A percentile compares a stretch with the other conserved stretches of the same genome.
These are phyloP conservation scores for Yueomyces sinensis DNA, from an alignment of 805 yeast species.

Conservation along the genomic window DNA sequence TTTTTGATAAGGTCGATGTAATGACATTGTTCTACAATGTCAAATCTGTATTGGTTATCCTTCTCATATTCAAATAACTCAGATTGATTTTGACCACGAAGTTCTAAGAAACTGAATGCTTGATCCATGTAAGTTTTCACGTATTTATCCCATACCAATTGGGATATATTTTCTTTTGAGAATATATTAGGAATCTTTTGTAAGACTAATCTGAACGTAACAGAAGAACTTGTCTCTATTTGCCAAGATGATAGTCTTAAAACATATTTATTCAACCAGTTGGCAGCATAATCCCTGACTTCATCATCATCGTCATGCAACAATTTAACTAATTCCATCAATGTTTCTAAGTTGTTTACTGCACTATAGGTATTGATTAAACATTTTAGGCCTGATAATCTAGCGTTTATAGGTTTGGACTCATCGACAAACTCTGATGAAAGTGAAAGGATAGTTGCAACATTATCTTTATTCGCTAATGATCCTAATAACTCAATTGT, in stretches of 20 bases:
- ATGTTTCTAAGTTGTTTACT: slow-evolving; percentile 3
- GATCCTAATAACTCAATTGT: slow-evolving; percentile 42
- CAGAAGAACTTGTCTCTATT: slow-evolving; percentile 20
- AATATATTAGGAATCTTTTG: slow-evolving; percentile 3
- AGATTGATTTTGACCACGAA: too few species aligned
- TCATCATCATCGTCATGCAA: slow-evolving; percentile 58
- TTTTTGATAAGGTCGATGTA: slow-evolving; percentile 11
- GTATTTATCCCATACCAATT: not conserved
- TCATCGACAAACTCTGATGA: slow-evolving; percentile 8
- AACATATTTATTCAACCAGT: slow-evolving; percentile 24
- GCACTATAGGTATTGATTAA: slow-evolving; percentile 6
- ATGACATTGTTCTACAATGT: slow-evolving; percentile 21
- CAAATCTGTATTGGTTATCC: slow-evolving; percentile 51
- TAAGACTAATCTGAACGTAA: slow-evolving; percentile 18
- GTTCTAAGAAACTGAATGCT: not conserved
- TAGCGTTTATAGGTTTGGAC: slow-evolving; percentile 11
- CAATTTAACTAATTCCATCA: slow-evolving; percentile 23
- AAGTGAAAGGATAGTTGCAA: slow-evolving; percentile 4
- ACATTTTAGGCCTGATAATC: slow-evolving; percentile 16
- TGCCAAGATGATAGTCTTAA: slow-evolving; percentile 11
- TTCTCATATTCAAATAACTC: slow-evolving; percentile 52
- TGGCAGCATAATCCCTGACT: slow-evolving; percentile 36
- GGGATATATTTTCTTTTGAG: not conserved
- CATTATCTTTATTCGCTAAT: slow-evolving; percentile 17
- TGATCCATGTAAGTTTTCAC: not conserved